Conservation (phyloP, 2,329 filamentous ascomycete species). For the Fusarium penzigii region DNA sequence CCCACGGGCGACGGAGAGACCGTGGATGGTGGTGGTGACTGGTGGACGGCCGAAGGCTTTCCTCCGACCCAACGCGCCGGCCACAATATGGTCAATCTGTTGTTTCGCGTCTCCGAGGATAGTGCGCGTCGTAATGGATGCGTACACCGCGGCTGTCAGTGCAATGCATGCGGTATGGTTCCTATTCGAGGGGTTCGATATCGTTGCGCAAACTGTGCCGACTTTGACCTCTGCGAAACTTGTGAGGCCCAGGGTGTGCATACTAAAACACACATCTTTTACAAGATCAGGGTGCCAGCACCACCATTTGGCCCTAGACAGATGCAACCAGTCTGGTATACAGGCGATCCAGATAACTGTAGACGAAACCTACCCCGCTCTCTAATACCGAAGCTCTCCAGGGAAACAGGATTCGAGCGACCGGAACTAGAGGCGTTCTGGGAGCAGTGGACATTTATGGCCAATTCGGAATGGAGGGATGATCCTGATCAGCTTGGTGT, state of each 20-base stretch:
- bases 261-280: constrained; percentile 91
- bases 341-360: constrained; percentile 77
- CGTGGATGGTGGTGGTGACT: constrained; percentile 48
- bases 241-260: constrained; percentile 82
- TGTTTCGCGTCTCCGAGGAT: constrained; percentile 93
- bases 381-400: constrained; percentile 68
- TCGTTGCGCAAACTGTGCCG: constrained; percentile 91
- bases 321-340: constrained; percentile 82
- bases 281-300: constrained; percentile 89
- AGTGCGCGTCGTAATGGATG: constrained; percentile 86
- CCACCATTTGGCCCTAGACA: constrained; percentile 81
- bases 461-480: constrained; percentile 78
- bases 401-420: constrained; percentile 77
- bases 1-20: constrained; percentile 41
- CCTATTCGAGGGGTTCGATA: constrained; percentile 93
- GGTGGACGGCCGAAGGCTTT: constrained; percentile 47
- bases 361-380: constrained; percentile 65
- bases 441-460: constrained; percentile 96
- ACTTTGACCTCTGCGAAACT: constrained; percentile 92
- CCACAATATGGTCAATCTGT: constrained; percentile 79
- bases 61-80: constrained; percentile 55
- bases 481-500: constrained; percentile 77
- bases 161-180: constrained; percentile 83
- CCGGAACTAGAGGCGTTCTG: constrained; percentile 90
- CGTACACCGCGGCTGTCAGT: constrained; percentile 88